Percentiles rank a stretch among this genome's conserved stretches.
phyloP scores from a whole-genome alignment of 148 eudicot species.

The Diospyros kaki region DNA sequence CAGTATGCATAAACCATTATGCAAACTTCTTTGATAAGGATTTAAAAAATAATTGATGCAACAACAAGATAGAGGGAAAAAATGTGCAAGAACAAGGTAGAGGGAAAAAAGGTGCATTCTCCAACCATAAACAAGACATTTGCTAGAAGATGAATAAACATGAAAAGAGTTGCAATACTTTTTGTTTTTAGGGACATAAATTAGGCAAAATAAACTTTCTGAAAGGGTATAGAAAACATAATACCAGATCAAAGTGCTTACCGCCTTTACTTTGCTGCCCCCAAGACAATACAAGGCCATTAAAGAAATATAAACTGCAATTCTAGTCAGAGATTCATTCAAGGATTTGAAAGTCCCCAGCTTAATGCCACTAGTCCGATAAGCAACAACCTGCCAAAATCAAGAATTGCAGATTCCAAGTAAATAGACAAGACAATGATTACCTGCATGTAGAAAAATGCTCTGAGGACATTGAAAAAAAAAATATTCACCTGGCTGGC shows the following conservation, averaged over 20 bases:
- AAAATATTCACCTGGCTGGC: conserved; percentile 61
- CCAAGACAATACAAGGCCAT: conserved; percentile 87
- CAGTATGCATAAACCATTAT: conserved; percentile 19
- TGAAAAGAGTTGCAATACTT: background rate
- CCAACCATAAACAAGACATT: conserved; percentile 1
- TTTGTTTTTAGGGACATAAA: background rate
- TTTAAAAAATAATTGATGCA: background rate
- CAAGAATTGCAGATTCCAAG: conserved; percentile 14
- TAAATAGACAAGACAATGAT: background rate
- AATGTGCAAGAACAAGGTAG: background rate
- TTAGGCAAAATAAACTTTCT: background rate
- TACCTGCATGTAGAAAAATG: background rate
- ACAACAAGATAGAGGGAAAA: background rate
- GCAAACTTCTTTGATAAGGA: background rate
- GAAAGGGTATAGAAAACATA: background rate
- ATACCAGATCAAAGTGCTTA: conserved; percentile 31
- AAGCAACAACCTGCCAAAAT: conserved; percentile 62
- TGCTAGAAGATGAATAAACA: background rate
- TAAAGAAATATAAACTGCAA: conserved; percentile 86
- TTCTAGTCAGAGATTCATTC: conserved; percentile 83
- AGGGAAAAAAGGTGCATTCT: background rate
- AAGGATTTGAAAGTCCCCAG: conserved; percentile 79
- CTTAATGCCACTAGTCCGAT: conserved; percentile 80
- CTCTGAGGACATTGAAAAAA: background rate
- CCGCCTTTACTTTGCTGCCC: conserved; percentile 93